Evolutionary conservation across 768 basidiomycete genomes (phyloP).

Genomic region (Lentinula edodes): DNA sequence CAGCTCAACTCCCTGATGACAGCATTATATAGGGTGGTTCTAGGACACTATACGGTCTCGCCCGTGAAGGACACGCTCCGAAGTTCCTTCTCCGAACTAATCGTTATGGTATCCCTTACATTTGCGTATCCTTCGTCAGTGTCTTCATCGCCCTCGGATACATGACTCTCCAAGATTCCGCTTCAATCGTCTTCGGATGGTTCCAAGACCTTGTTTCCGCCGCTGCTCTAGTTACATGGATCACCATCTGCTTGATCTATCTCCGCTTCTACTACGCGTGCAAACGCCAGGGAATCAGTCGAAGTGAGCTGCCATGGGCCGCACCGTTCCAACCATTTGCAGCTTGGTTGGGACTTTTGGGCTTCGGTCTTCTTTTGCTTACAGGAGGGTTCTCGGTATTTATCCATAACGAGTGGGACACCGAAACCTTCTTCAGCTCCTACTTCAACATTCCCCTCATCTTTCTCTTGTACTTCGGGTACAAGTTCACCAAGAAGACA

Average conservation of each 20-base stretch:
- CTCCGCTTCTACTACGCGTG: slow-evolving; percentile 4
- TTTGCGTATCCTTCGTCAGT: background rate
- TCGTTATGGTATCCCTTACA: slow-evolving; percentile 14
- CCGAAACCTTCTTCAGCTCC: slow-evolving; percentile 1
- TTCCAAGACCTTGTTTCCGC: slow-evolving; percentile 5
- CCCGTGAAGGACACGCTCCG: slow-evolving; percentile 15
- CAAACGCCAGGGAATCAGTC: slow-evolving; percentile 13
- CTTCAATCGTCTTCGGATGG: slow-evolving; percentile 7
- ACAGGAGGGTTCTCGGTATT: slow-evolving; percentile 24
- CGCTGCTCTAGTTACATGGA: slow-evolving; percentile 4
- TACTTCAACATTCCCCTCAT: slow-evolving; percentile 10
- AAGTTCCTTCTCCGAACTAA: slow-evolving; percentile 10
- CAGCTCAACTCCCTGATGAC: too few species aligned
- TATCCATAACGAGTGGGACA: slow-evolving; percentile 2
- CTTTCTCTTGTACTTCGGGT: slow-evolving; percentile 5
- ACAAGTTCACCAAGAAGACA: slow-evolving; percentile 5
- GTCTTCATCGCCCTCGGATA: slow-evolving; percentile 3
- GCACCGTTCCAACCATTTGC: slow-evolving; percentile 34
- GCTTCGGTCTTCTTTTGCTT: slow-evolving; percentile 26
- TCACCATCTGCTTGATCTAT: slow-evolving; percentile 4
- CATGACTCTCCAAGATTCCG: slow-evolving; percentile 2
- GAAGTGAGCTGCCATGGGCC: slow-evolving; percentile 15
- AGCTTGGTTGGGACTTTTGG: slow-evolving; percentile 29
- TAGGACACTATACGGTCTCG: slow-evolving; percentile 14
- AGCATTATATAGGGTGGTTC: background rate